phyloP scores from a whole-genome alignment of 225 moss, liverwort and hornwort species.

The Polytrichum commune region DNA sequence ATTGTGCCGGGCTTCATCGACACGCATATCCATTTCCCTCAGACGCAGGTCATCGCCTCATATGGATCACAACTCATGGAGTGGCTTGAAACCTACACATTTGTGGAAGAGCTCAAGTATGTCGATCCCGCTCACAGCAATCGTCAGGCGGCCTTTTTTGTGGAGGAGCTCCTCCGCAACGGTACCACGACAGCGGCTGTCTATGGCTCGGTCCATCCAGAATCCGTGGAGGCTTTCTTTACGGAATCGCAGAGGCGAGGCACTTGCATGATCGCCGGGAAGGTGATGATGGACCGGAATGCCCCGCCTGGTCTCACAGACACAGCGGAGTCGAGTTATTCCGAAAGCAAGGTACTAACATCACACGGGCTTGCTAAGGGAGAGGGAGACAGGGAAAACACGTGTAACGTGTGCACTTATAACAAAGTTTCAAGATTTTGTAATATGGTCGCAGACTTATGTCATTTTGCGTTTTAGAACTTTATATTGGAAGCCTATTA shows the following conservation, averaged over 20 bases:
- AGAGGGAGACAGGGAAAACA: too few species aligned
- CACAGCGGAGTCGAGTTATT: constrained; percentile 32
- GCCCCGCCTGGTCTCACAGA: constrained; percentile 30
- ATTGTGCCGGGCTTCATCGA: constrained; percentile 49
- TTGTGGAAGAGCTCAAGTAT: constrained; percentile 51
- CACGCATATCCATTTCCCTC: constrained; percentile 52
- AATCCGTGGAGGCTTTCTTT: constrained; percentile 53
- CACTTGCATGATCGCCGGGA: constrained; percentile 47
- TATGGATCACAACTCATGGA: constrained; percentile 50
- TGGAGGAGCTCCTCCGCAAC: constrained; percentile 41
- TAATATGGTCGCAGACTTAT: too few species aligned
- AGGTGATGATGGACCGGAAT: constrained; percentile 54
- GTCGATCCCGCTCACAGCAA: constrained; percentile 20
- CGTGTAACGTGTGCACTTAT: too few species aligned
- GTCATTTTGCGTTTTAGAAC: too few species aligned
- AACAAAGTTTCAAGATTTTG: too few species aligned
- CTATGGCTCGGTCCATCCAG: constrained; percentile 32
- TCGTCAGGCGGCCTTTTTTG: constrained; percentile 33
- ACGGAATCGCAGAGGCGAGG: constrained; percentile 35
- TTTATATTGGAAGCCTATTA: too few species aligned
- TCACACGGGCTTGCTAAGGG: constrained; percentile 12
- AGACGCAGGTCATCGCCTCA: constrained; percentile 51
- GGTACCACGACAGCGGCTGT: constrained; percentile 50
- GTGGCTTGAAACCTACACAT: constrained; percentile 46
- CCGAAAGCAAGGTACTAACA: constrained; percentile 31